Percentiles rank a stretch among this genome's conserved stretches.
These are phyloP conservation scores for Sporisorium exsertum DNA, from an alignment of 1,284 basidiomycete species.

Conservation along the genomic window DNA sequence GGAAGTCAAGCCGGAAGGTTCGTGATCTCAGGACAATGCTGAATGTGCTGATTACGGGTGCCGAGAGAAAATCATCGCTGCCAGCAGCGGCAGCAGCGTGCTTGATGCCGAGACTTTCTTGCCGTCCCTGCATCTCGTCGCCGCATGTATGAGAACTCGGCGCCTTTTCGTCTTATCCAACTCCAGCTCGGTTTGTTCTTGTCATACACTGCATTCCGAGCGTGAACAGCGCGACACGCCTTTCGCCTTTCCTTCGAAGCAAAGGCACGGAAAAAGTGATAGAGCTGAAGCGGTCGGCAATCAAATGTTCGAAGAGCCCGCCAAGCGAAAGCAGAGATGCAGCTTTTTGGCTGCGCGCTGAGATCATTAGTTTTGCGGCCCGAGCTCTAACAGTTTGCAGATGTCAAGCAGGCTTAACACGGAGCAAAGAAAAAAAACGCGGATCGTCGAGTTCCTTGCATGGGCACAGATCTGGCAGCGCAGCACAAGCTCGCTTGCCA, in stretches of 20 bases:
- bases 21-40: neutral
- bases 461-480: too few species aligned
- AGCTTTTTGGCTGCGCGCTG: conserved; percentile 7
- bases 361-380: conserved; percentile 11
- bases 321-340: neutral
- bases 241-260: neutral
- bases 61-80: neutral
- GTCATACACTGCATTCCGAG: neutral
- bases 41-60: neutral
- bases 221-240: neutral
- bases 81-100: neutral
- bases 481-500: neutral
- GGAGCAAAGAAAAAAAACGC: too few species aligned
- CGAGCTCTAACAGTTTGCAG: neutral
- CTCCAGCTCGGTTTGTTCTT: too few species aligned
- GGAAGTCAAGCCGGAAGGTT: conserved; percentile 12
- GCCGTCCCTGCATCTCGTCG: neutral
- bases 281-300: neutral
- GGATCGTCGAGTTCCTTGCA: too few species aligned
- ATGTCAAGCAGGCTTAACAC: neutral
- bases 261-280: neutral
- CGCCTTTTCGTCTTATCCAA: too few species aligned
- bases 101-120: neutral
- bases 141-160: too few species aligned
- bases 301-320: neutral